These are phyloP conservation scores for Agrocybe chaxingu DNA, from an alignment of 768 basidiomycete species.

Conservation along the genomic window DNA sequence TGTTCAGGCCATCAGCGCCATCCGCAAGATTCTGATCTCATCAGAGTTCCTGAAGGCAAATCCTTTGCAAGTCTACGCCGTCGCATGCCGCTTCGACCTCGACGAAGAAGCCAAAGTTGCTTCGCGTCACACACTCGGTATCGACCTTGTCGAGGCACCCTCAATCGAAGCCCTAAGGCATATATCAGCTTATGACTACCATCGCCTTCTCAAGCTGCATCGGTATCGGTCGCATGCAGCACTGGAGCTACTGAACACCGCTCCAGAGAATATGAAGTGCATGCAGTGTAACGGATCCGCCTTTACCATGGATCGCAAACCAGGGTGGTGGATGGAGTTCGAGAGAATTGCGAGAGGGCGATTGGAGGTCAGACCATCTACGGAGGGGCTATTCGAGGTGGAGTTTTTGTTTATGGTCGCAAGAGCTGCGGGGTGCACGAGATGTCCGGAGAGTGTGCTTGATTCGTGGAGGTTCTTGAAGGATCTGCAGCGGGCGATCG, in stretches of 20 bases:
- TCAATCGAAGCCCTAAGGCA: constrained; percentile 53
- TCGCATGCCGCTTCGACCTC: constrained; percentile 63
- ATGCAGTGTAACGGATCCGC: constrained; percentile 61
- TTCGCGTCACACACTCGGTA: constrained; percentile 52
- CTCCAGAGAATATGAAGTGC: constrained; percentile 53
- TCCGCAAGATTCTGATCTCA: constrained; percentile 53
- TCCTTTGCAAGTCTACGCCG: constrained; percentile 66
- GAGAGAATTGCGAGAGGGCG: constrained; percentile 56
- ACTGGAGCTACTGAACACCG: constrained; percentile 38
- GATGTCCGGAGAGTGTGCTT: constrained; percentile 67
- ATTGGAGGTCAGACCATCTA: constrained; percentile 50
- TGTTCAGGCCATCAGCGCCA: constrained; percentile 34
- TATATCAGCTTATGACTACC: constrained; percentile 68
- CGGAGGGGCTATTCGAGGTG: constrained; percentile 58
- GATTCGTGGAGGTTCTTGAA: constrained; percentile 56
- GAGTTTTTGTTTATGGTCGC: constrained; percentile 55
- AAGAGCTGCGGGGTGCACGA: constrained; percentile 47
- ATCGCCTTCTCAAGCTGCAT: constrained; percentile 61
- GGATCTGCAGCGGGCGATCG: constrained; percentile 54
- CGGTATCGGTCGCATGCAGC: constrained; percentile 49
- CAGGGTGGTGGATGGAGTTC: constrained; percentile 71
- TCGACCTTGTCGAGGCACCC: constrained; percentile 53
- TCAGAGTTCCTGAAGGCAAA: constrained; percentile 42
- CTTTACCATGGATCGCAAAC: constrained; percentile 41
- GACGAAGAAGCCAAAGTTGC: constrained; percentile 62